Base-by-base conservation (phyloP, 2,329 filamentous ascomycete species). In the Parascedosporium putredinis region DNA sequence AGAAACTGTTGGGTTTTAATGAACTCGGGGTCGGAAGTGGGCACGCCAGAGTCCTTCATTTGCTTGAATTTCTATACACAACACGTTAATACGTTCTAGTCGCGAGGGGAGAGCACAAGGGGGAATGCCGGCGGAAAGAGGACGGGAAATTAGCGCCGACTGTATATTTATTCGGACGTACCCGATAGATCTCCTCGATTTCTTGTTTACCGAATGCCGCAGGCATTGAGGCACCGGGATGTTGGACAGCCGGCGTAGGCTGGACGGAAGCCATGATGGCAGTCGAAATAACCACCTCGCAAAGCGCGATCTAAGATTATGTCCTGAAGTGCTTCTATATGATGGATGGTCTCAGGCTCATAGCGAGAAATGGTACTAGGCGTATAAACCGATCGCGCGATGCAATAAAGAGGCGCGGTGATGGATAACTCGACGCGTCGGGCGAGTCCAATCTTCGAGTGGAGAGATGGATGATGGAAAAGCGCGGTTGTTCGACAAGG, bases 31-130 rank as follows among this genome's bases (percentile, higher is more conserved):
- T 97, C 89, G 51, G 77, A 84, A 51, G 82, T 76, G 36, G 87
- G 80, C 22, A 94, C 84, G 57, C 90, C 90, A 59, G 84, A 77
- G 50, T 86, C 79, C 67, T 91, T 93, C 86, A 97, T 89, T 64
- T 87, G 81, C 62, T 86, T 84, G 56, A 86, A 93, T 76, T 88
- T 89, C 90, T 96, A 9, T 43, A 18, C 23, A 49, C 14, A 33
- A 36, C 16, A 22, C 10, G 18, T 24, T 14, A 38, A 7, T 2
- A 14, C 8, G 29, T 10, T n/a, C 14, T 10, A 18, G 10, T 16
- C n/a, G 40, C 9, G 10, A 25, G 45, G 10, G 18, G 4, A 25
- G 27, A 18, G 45, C 14, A 6, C 18, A 14, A 20, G n/a, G 18
- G 9, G 33, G n/a, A n/a, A n/a, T n/a, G 46, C 7, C 60, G 5